Base-by-base conservation (phyloP, 345 rosid genomes). In the Punica granatum region DNA sequence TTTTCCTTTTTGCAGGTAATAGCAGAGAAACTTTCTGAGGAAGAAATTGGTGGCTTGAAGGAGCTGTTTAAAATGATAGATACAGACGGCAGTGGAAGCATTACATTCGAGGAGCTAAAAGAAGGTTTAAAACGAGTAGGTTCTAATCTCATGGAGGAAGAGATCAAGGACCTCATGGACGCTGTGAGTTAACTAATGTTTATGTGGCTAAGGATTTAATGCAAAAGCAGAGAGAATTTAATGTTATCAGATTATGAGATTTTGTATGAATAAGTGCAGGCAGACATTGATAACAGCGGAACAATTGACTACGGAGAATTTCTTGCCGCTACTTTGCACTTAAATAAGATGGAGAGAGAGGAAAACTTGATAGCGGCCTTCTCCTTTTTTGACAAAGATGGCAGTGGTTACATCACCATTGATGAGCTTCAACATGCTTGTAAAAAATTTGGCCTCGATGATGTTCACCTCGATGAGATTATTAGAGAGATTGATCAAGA, bases 1-100 rank as follows among this genome's bases (percentile, higher is more conserved):
- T 28, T 16, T 44, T 63, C 44, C 61, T 32, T 44, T 63, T 66
- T 75, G 44, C 79, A 93, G 99, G 99, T 94, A 26, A 94, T 94
- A 48, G 99, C 99, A 69, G 99, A 94, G 82, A 88, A 90, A 70
- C 92, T 91, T 66, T 94, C 99, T 0, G 99, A 94, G 73, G 99
- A 94, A 85, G 99, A 94, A 67, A 94, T 91, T 61, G 97, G 96
- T 69, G 99, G 99, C 36, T 75, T 94, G 71, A 94, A 82, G 75
- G 99, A 94, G 82, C 61, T 94, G 75, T 94, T 94, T 74, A 93
- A 88, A 68, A 90, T 90, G 97, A 85, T 93, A 71, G 97, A 93
- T 61, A 89, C 98, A 4, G 99, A 94, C 75, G 80, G 68, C 67
- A 94, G 96, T 79, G 99, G 99, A 65, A 80, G 95, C 42, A 94